Percentiles rank a stretch among this genome's conserved stretches.
Evolutionary conservation across 495 filamentous ascomycete genomes (phyloP).

Genomic region (Rusavskia elegans): DNA sequence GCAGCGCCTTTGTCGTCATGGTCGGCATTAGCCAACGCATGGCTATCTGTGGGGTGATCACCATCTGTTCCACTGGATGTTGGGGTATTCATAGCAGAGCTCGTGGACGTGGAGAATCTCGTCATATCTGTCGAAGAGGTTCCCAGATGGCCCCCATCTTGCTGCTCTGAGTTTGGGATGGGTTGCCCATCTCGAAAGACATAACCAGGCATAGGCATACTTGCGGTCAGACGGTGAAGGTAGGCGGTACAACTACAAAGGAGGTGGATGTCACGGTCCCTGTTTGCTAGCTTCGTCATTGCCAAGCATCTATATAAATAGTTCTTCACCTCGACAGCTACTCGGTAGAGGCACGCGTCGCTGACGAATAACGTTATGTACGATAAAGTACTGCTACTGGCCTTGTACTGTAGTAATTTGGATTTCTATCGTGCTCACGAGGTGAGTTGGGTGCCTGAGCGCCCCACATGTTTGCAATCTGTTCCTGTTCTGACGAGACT

Average conservation of each 20-base stretch:
- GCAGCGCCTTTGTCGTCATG: conserved; percentile 24
- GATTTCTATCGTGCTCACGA: too few relatives aligned
- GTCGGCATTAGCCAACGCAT: conserved; percentile 26
- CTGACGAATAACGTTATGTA: too few relatives aligned
- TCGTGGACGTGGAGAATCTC: conserved; percentile 7
- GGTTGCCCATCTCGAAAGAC: conserved; percentile 15
- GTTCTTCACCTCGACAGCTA: too few relatives aligned
- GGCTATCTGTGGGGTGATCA: conserved; percentile 28
- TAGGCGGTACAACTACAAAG: not conserved
- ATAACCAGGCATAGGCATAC: conserved; percentile 16
- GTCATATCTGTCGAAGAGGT: conserved; percentile 1
- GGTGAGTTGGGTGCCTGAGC: too few relatives aligned
- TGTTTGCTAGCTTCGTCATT: too few relatives aligned
- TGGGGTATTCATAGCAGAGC: conserved; percentile 9
- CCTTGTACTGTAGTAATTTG: too few relatives aligned
- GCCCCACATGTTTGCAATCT: too few relatives aligned
- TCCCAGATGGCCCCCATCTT: not conserved
- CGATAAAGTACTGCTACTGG: too few relatives aligned
- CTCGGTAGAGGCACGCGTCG: too few relatives aligned
- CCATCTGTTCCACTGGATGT: conserved; percentile 8
- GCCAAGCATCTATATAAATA: too few relatives aligned
- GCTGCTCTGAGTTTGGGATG: conserved; percentile 14
- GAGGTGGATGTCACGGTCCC: too few relatives aligned
- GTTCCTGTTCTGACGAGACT: too few relatives aligned
- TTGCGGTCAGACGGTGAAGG: not conserved